Evolutionary conservation across 1,284 basidiomycete species (phyloP), one percentile per base, ranked within the genome.

Genomic region (Omphalotus olearius): DNA sequence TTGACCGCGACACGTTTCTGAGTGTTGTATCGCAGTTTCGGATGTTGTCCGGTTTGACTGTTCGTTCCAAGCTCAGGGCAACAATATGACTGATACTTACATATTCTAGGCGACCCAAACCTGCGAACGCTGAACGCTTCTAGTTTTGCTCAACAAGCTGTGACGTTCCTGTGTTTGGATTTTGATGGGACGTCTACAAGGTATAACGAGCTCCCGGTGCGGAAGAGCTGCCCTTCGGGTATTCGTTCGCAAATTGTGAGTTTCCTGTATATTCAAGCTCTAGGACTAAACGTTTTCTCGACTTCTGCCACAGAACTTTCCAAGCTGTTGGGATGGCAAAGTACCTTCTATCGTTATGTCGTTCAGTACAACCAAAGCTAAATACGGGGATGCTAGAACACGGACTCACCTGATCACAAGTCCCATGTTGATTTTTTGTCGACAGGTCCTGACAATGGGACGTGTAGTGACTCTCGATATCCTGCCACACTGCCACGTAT

Each of bases 361-460:
- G 11, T 37, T 49, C 17, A 14, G 10, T 23, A 23, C 23, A n/a
- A 45, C 6, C n/a, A 16, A 17, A 11, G n/a, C 26, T 51, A 38
- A 47, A 9, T n/a, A 18, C 23, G 20, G n/a, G 23, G 28, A 36
- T 16, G 35, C 20, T 37, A 71, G 69, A 71, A 74, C 51, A 45
- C 63, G 3, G 73, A 76, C 53, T 74, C 73, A 20, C 45, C 61
- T 0, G 66, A 74, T 52, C 73, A 75, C 55, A 68, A 66, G 54
- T 71, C 70, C 6, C 72, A 74, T 54, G 69, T 74, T 26, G 63
- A 66, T 3, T 79, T 74, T 60, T 70, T 73, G 2, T 69, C 66
- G 14, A 66, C 63, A 6, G 69, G 78, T 3, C 69, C 73, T 11
- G 74, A 76, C 56, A 67, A 63, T 18, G 74, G 74, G 14, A 68